Percentiles rank a stretch among this genome's conserved stretches.
These are phyloP conservation scores for Ustilago cynodontis DNA, from an alignment of 1,284 basidiomycete species.

Conservation along the genomic window DNA sequence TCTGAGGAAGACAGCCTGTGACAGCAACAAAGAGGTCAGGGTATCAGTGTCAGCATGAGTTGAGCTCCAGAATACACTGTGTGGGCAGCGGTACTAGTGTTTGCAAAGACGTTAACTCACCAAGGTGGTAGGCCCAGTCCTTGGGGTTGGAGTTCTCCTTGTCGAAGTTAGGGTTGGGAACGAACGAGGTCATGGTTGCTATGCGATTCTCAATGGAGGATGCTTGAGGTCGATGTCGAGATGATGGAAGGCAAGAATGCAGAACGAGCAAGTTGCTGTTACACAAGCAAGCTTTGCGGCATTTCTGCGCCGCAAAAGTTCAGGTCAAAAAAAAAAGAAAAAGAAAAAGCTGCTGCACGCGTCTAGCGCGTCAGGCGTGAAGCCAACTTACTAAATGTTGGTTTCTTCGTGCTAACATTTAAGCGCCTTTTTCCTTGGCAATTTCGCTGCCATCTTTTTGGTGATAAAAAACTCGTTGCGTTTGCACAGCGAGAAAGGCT, in stretches of 20 bases:
- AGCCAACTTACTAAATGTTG: not conserved
- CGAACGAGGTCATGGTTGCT: conserved; percentile 53
- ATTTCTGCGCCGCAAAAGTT: not conserved
- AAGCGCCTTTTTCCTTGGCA: no score
- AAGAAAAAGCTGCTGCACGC: not conserved
- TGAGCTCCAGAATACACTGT: no score
- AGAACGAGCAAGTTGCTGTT: not conserved
- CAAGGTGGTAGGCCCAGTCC: conserved; percentile 64
- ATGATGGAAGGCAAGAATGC: not conserved
- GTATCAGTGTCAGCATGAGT: not conserved
- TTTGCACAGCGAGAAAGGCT: no score
- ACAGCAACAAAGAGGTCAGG: not conserved
- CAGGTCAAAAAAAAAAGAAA: no score
- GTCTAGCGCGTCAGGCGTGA: conserved; percentile 9
- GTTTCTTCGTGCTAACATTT: not conserved
- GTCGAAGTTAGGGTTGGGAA: conserved; percentile 51
- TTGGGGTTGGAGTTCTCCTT: conserved; percentile 57
- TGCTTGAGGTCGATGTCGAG: not conserved
- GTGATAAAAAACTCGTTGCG: no score
- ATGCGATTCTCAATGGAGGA: not conserved
- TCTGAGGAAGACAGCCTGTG: conserved; percentile 48
- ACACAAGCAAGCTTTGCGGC: not conserved
- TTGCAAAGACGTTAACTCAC: conserved; percentile 24
- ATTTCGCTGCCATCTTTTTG: no score
- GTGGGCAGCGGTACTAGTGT: no score